Percentiles rank a stretch among this genome's conserved stretches.
These are phyloP conservation scores for Xerophyta viscosa DNA, from an alignment of 106 monocot genomes.

Conservation along the genomic window DNA sequence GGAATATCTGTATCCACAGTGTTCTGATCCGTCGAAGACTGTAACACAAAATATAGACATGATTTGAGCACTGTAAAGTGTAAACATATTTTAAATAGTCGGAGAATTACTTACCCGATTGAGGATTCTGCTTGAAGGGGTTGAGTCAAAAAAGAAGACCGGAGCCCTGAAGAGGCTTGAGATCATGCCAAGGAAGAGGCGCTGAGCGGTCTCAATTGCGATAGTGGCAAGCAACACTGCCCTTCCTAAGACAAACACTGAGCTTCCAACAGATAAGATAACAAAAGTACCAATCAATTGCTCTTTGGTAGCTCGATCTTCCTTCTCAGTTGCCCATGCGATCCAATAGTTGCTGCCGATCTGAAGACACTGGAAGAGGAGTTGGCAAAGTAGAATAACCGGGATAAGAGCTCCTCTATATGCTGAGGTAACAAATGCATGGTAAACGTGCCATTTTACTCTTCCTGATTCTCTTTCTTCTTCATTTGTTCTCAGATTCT, in stretches of 20 bases:
- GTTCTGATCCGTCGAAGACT: slow-evolving; percentile 81
- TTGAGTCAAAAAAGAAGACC: slow-evolving; percentile 62
- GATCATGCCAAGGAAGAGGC: slow-evolving; percentile 57
- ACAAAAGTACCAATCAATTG: slow-evolving; percentile 49
- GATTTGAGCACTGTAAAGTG: too few relatives aligned
- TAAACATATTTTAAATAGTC: too few relatives aligned
- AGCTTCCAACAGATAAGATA: slow-evolving; percentile 54
- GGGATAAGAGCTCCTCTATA: slow-evolving; percentile 69
- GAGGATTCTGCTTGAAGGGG: slow-evolving; percentile 73
- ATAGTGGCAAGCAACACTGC: slow-evolving; percentile 63
- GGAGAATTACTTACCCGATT: slow-evolving; percentile 47
- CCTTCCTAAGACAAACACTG: slow-evolving; percentile 65
- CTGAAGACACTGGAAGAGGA: slow-evolving; percentile 70
- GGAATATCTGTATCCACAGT: slow-evolving; percentile 85
- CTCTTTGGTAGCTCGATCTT: slow-evolving; percentile 27
- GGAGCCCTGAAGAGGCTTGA: slow-evolving; percentile 58
- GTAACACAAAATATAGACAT: slow-evolving; percentile 5
- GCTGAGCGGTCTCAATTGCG: slow-evolving; percentile 66
- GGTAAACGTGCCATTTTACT: slow-evolving; percentile 70
- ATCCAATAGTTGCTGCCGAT: slow-evolving; percentile 93
- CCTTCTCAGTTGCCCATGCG: slow-evolving; percentile 63
- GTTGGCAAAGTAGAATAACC: slow-evolving; percentile 52
- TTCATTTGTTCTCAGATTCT: slow-evolving; percentile 11
- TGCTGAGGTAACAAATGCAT: slow-evolving; percentile 54
- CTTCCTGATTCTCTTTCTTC: slow-evolving; percentile 69